These are phyloP conservation scores for Malassezia pachydermatis DNA, from an alignment of 1,284 basidiomycete genomes.

Conservation along the genomic window DNA sequence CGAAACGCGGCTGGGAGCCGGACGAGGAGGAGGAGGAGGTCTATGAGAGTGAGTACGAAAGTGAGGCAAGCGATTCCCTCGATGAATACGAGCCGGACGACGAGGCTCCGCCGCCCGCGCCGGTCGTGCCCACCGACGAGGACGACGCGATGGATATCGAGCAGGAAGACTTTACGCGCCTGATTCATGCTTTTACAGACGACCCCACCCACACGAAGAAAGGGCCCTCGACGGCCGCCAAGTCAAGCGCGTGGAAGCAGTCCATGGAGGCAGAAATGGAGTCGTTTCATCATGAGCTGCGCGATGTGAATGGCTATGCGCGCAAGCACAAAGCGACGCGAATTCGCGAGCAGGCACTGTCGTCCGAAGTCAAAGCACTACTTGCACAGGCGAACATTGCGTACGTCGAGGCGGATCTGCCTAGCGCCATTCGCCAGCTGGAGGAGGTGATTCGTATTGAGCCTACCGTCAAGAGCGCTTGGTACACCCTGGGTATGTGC, in stretches of 20 bases:
- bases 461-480: constrained; percentile 69
- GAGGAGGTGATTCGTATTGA: constrained; percentile 88
- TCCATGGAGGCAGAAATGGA: constrained; percentile 36
- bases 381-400: constrained; percentile 79
- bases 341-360: constrained; percentile 51
- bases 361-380: constrained; percentile 67
- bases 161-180: constrained; percentile 26
- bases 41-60: constrained; percentile 5
- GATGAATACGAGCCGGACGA: constrained; percentile 24
- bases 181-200: constrained; percentile 28
- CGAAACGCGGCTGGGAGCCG: neutral
- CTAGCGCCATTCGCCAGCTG: constrained; percentile 66
- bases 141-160: constrained; percentile 25
- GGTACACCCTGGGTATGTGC: constrained; percentile 68
- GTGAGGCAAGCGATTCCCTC: constrained; percentile 4
- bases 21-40: constrained; percentile 14
- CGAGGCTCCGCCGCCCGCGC: constrained; percentile 9
- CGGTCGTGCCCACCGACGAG: neutral
- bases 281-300: constrained; percentile 38
- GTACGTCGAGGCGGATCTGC: constrained; percentile 63
- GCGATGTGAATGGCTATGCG: constrained; percentile 28
- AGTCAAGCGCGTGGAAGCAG: constrained; percentile 23
- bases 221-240: neutral
- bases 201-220: constrained; percentile 15
- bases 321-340: constrained; percentile 22